Conservation (phyloP, 371 early-diverging fungal species). For the Batkoa obscura region DNA sequence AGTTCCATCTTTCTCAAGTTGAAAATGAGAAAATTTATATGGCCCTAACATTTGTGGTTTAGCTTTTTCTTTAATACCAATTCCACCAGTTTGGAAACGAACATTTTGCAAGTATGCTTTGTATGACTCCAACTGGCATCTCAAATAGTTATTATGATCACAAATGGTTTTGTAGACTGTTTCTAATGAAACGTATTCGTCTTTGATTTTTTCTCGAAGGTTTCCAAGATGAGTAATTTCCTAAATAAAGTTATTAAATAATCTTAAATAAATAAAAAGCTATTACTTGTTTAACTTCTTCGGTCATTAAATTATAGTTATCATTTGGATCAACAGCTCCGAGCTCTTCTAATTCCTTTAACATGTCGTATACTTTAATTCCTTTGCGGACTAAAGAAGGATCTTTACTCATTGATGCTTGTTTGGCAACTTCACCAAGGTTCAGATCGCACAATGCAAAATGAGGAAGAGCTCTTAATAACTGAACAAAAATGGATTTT, state of each 20-base stretch:
- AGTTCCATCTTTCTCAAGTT: slow-evolving; percentile 79
- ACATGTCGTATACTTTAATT: slow-evolving; percentile 81
- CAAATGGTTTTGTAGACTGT: slow-evolving; percentile 77
- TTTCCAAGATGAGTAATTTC: slow-evolving; percentile 81
- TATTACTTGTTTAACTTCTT: slow-evolving; percentile 48
- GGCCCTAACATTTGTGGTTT: slow-evolving; percentile 33
- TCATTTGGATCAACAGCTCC: slow-evolving; percentile 60
- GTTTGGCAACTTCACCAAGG: slow-evolving; percentile 58
- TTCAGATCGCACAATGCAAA: slow-evolving; percentile 23
- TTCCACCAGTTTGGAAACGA: slow-evolving; percentile 49
- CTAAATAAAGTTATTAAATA: slow-evolving; percentile 10
- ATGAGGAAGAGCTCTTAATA: slow-evolving; percentile 66
- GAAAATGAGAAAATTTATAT: slow-evolving; percentile 60
- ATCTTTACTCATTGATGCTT: slow-evolving; percentile 72
- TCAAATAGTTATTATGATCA: slow-evolving; percentile 82
- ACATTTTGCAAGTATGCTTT: slow-evolving; percentile 90
- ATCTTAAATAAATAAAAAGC: neutral
- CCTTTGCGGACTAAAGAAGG: slow-evolving; percentile 71
- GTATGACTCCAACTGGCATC: slow-evolving; percentile 78
- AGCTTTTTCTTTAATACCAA: slow-evolving; percentile 21
- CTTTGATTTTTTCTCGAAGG: slow-evolving; percentile 62
- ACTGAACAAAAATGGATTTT: slow-evolving; percentile 79
- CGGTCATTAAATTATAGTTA: slow-evolving; percentile 55
- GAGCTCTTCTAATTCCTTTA: slow-evolving; percentile 58
- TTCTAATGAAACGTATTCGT: slow-evolving; percentile 55